Evolutionary conservation across 2,329 filamentous ascomycete genomes (phyloP).

Genomic region (Stachybotrys elegans): DNA sequence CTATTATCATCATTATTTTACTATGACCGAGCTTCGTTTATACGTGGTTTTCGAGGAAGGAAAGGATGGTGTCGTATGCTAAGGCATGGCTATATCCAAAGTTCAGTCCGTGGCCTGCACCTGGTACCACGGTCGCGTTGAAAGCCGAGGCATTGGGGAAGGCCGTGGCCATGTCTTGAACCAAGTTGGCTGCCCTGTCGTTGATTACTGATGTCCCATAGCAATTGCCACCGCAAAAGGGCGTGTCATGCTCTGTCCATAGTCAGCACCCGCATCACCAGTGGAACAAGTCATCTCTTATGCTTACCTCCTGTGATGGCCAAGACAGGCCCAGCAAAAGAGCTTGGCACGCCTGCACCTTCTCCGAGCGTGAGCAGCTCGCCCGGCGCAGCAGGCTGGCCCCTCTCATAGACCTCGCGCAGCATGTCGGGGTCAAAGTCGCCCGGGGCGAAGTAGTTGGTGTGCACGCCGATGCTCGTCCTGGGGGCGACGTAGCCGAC

Average conservation of each 20-base stretch:
- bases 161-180: conserved; percentile 31
- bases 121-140: conserved; percentile 47
- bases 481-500: conserved; percentile 49
- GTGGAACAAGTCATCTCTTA: not conserved
- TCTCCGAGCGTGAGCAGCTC: conserved; percentile 53
- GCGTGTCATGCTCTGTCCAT: conserved; percentile 36
- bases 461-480: conserved; percentile 43
- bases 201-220: conserved; percentile 32
- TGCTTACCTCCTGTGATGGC: conserved; percentile 51
- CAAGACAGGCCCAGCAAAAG: conserved; percentile 49
- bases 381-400: conserved; percentile 53
- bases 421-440: conserved; percentile 52
- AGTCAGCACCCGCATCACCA: conserved; percentile 9
- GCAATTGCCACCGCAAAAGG: conserved; percentile 61
- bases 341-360: conserved; percentile 24
- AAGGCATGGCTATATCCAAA: conserved; percentile 29
- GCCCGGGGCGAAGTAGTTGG: conserved; percentile 45
- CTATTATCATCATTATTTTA: too few species aligned
- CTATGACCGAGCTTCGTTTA: not conserved
- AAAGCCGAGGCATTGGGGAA: conserved; percentile 45
- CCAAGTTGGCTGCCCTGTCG: conserved; percentile 32
- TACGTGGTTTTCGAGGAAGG: conserved; percentile 24
- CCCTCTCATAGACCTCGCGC: conserved; percentile 35
- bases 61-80: conserved; percentile 29
- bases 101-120: conserved; percentile 47